phyloP scores from a whole-genome alignment of 352 stramenopile species.

The Phytophthora hibernalis region DNA sequence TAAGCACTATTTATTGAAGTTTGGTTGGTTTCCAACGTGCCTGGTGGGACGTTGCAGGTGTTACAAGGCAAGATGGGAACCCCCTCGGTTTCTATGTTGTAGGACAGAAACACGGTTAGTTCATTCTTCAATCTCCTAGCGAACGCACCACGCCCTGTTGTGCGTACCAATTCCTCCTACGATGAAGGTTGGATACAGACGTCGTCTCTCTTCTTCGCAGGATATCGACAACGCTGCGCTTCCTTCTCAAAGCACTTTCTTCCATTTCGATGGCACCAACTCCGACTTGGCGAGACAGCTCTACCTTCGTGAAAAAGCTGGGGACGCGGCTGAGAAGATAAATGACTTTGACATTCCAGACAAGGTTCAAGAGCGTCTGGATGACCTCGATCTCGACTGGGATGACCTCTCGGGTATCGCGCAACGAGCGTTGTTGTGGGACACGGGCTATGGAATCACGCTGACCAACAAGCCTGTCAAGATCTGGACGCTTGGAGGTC shows the following conservation, averaged over 20 bases:
- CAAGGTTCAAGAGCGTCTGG: conserved; percentile 7
- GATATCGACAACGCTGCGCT: conserved; percentile 14
- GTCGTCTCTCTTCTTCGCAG: background rate
- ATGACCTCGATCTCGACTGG: conserved; percentile 20
- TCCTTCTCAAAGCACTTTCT: conserved; percentile 29
- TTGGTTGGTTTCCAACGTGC: too few species aligned
- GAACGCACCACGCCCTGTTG: too few species aligned
- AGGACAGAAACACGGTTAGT: too few species aligned
- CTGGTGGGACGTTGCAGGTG: too few species aligned
- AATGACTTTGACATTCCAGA: conserved; percentile 11
- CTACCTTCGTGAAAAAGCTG: conserved; percentile 27
- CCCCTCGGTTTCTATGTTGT: too few species aligned
- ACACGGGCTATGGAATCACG: conserved; percentile 33
- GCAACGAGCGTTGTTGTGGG: conserved; percentile 39
- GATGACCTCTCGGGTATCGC: conserved; percentile 27
- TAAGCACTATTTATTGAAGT: too few species aligned
- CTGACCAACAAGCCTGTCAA: conserved; percentile 19
- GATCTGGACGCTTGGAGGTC: conserved; percentile 26
- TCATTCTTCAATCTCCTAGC: too few species aligned
- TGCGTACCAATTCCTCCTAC: background rate
- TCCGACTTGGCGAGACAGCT: conserved; percentile 44
- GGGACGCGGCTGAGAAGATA: background rate
- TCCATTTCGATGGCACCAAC: conserved; percentile 42
- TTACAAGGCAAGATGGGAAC: too few species aligned
- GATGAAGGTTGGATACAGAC: background rate